phyloP scores from a whole-genome alignment of 1,139 yeast species.

The Insectozyma bohioensis region DNA sequence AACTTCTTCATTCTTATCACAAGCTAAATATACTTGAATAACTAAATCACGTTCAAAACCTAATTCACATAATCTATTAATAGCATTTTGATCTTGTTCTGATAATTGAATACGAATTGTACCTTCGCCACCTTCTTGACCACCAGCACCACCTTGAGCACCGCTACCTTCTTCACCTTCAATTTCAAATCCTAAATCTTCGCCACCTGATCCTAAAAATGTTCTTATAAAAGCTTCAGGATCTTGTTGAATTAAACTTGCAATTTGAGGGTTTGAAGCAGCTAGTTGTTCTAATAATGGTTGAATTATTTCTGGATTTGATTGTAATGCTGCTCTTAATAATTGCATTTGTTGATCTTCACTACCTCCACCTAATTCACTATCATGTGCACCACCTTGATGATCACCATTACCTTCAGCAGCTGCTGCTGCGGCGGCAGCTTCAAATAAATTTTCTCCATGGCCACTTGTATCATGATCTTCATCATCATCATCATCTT shows the following conservation, averaged over 20 bases:
- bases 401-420: slow-evolving; percentile 15
- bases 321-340: slow-evolving; percentile 75
- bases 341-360: slow-evolving; percentile 59
- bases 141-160: slow-evolving; percentile 30
- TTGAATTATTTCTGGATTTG: slow-evolving; percentile 88
- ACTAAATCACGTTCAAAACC: slow-evolving; percentile 90
- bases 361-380: slow-evolving; percentile 26
- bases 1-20: slow-evolving; percentile 96
- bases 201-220: slow-evolving; percentile 61
- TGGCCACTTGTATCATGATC: slow-evolving; percentile 26
- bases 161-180: slow-evolving; percentile 36
- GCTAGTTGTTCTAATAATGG: slow-evolving; percentile 82
- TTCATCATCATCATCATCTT: slow-evolving; percentile 23
- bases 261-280: slow-evolving; percentile 82
- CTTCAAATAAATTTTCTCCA: slow-evolving; percentile 62
- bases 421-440: slow-evolving; percentile 65
- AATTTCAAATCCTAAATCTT: slow-evolving; percentile 42
- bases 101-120: slow-evolving; percentile 61
- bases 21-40: slow-evolving; percentile 93
- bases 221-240: slow-evolving; percentile 84
- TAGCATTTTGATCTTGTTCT: slow-evolving; percentile 85
- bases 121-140: slow-evolving; percentile 39
- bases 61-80: slow-evolving; percentile 81
- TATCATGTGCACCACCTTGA: slow-evolving; percentile 27
- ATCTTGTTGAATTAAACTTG: slow-evolving; percentile 75